These are phyloP conservation scores for Solanum gracilifrons DNA, from an alignment of 257 asterid species.

Conservation along the genomic window DNA sequence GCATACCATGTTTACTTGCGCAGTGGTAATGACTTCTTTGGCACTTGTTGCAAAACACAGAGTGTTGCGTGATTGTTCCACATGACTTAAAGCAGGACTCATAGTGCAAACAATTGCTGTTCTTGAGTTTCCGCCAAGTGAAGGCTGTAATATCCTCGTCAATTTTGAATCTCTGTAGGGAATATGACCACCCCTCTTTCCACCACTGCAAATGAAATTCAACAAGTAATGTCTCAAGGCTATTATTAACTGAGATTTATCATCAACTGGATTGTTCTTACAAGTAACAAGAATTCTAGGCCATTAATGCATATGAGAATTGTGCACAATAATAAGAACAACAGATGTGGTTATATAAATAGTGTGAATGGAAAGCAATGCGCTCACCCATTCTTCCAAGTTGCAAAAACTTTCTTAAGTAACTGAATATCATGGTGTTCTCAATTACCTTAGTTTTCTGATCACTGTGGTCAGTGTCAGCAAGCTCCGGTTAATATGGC, in stretches of 20 bases:
- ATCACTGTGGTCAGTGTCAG: slow-evolving; percentile 86
- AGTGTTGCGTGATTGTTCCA: slow-evolving; percentile 90
- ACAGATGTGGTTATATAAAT: neutral
- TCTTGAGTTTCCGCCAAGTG: slow-evolving; percentile 95
- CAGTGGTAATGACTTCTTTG: slow-evolving; percentile 82
- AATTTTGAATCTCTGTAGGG: slow-evolving; percentile 90
- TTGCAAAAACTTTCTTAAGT: neutral
- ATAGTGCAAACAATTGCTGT: slow-evolving; percentile 94
- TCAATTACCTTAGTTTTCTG: slow-evolving; percentile 72
- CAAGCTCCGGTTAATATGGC: slow-evolving; percentile 88
- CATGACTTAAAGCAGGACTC: slow-evolving; percentile 91
- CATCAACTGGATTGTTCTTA: neutral
- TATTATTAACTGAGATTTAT: neutral
- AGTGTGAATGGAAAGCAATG: neutral
- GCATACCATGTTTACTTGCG: slow-evolving; percentile 91
- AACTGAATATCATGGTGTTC: neutral
- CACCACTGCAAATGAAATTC: slow-evolving; percentile 44
- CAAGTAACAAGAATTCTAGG: neutral
- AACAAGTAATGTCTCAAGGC: neutral
- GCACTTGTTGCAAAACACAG: slow-evolving; percentile 88
- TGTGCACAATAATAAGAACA: neutral
- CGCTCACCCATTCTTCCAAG: neutral
- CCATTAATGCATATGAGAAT: neutral
- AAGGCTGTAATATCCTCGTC: slow-evolving; percentile 85
- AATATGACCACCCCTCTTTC: slow-evolving; percentile 63